Evolutionary conservation across 1,284 basidiomycete species (phyloP), one percentile per base, ranked within the genome.

Genomic region (Puccinia coronata): DNA sequence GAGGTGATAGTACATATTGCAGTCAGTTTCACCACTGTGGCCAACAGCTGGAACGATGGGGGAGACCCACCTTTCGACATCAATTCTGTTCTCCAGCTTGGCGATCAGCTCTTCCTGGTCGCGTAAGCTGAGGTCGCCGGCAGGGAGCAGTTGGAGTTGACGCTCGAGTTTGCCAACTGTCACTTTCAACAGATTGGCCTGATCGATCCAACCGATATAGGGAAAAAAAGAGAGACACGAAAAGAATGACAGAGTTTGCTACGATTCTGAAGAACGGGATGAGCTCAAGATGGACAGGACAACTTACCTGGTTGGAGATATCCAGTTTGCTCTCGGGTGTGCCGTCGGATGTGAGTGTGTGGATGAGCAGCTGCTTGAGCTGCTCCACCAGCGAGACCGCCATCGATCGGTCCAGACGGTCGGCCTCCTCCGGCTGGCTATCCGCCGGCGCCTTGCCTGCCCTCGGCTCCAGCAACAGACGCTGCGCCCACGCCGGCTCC

Each of bases 61-160:
- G 28, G 8, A 43, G 5, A 34, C 74, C 25, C 8, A 77, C 74
- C 36, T 77, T 77, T 77, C 74, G 28, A 67, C n/a, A n/a, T 65
- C 23, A 25, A 77, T 43, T 11, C 61, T 23, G n/a, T n/a, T 43
- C 53, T 77, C 74, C 2, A 77, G 61, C 34, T 51, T 47, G 16
- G 23, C 1, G 36, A 77, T 77, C 18, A 77, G 18, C 18, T 65
- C 39, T 53, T 65, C 34, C 49, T 77, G 74, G 39, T 65, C 74
- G 28, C 28, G 43, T 28, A 77, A 18, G 67, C 74, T 77, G 9
- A 77, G 34, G 53, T 77, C 74, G 3, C 74, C 74, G 31, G 74
- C 74, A 25, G 63, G 31, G 8, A 77, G 25, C 36, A 9, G 6
- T 20, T 77, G 34, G 34, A 77, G 51, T 43, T 65, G 74, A 25